Evolutionary conservation across 2,329 filamentous ascomycete genomes (phyloP).

Genomic region (Neocatenulostroma microsporum): DNA sequence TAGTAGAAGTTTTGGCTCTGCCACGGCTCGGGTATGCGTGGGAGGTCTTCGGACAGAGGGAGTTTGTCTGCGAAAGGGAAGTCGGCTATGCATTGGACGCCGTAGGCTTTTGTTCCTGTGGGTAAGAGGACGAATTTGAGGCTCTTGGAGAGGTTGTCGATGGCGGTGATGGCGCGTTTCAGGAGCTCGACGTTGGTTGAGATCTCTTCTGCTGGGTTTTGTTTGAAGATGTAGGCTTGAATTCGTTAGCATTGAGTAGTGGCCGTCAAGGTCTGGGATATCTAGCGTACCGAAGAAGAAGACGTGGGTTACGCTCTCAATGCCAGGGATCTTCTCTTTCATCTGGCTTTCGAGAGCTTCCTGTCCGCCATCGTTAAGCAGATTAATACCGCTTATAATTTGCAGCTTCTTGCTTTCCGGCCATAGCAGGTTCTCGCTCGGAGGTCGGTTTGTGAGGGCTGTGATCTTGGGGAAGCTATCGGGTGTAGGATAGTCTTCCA

Average conservation of each 20-base stretch:
- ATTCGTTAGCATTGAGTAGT: constrained; percentile 1
- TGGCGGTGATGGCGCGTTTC: constrained; percentile 31
- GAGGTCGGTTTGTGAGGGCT: constrained; percentile 42
- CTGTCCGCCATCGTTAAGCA: constrained; percentile 34
- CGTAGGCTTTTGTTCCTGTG: constrained; percentile 34
- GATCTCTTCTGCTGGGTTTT: constrained; percentile 31
- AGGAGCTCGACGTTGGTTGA: constrained; percentile 38
- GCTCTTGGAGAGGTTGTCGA: constrained; percentile 27
- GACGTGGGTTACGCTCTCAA: constrained; percentile 37
- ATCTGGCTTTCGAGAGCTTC: constrained; percentile 26
- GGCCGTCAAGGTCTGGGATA: background rate
- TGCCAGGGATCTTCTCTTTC: constrained; percentile 24
- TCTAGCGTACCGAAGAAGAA: constrained; percentile 34
- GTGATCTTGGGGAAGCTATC: constrained; percentile 39
- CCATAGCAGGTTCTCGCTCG: constrained; percentile 31
- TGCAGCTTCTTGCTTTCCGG: constrained; percentile 34
- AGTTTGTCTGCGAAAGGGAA: constrained; percentile 31
- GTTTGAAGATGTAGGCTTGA: constrained; percentile 33
- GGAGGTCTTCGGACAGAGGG: constrained; percentile 27
- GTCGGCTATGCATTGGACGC: constrained; percentile 36
- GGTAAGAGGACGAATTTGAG: constrained; percentile 34
- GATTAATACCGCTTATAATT: constrained; percentile 37
- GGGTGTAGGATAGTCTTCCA: constrained; percentile 40
- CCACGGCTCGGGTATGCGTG: constrained; percentile 25
- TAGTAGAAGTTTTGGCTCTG: constrained; percentile 31